phyloP scores from a whole-genome alignment of 257 asterid genomes.

The Galeopsis tetrahit region DNA sequence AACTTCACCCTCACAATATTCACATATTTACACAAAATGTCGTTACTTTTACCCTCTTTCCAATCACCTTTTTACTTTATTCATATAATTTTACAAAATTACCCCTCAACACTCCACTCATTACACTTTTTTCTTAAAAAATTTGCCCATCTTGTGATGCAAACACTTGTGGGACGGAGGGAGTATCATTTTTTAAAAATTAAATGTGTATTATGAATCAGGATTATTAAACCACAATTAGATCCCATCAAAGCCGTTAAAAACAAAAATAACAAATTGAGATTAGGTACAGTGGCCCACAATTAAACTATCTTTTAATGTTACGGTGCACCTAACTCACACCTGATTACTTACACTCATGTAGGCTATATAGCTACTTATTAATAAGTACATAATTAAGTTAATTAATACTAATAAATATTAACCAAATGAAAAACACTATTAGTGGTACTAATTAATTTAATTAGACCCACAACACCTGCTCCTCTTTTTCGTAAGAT shows the following conservation, averaged over 20 bases:
- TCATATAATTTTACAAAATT: too few species aligned
- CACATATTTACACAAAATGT: too few species aligned
- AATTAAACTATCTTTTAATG: slow-evolving; percentile 29
- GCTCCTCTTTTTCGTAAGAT: slow-evolving; percentile 22
- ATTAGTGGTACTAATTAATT: slow-evolving; percentile 26
- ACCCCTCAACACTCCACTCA: too few species aligned
- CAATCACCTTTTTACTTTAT: too few species aligned
- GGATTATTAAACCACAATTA: not conserved
- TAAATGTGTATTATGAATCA: too few species aligned
- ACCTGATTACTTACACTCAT: slow-evolving; percentile 27
- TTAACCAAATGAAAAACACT: too few species aligned
- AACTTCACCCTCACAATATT: too few species aligned
- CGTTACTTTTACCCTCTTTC: too few species aligned
- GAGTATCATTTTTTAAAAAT: too few species aligned
- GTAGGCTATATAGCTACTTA: not conserved
- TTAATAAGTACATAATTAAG: not conserved
- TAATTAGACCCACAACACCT: slow-evolving; percentile 33
- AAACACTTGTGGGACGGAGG: too few species aligned
- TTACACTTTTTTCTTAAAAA: too few species aligned
- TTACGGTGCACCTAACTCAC: slow-evolving; percentile 50
- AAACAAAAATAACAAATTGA: slow-evolving; percentile 14
- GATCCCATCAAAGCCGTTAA: slow-evolving; percentile 43
- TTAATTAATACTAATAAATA: not conserved
- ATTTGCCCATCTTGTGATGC: too few species aligned
- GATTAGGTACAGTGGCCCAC: slow-evolving; percentile 32